Evolutionary conservation across 176 grass and related monocot genomes (phyloP), one percentile per base, ranked within the genome.

Genomic region (Musa schizocarpa): DNA sequence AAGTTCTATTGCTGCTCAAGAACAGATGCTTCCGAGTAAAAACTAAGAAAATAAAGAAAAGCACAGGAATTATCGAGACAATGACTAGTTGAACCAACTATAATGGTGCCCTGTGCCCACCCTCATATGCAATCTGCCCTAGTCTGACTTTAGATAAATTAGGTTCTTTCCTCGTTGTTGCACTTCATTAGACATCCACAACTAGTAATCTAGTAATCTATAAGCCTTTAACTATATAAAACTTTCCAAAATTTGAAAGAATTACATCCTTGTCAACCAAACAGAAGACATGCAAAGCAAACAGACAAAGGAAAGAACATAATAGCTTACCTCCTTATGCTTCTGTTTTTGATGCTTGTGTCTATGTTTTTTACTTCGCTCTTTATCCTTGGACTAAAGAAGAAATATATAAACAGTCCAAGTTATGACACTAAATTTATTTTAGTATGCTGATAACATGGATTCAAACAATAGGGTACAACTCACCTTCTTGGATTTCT

Each of bases 311-410:
- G 34, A 65, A 76, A 84, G 22, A 86, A 83, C 12, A 53, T 74
- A 63, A 75, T 72, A 69, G 26, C 77, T 78, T 86, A 92, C 90
- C 90, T 84, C 90, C 76, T 77, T 92, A 55, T 82, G 79, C 61
- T 75, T 92, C 68, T 63, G 78, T 53, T 82, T 92, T 69, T 86
- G 83, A 29, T 77, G 84, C 79, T 84, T 92, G 76, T 80, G 76
- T 26, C 79, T 87, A 57, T 73, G 80, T 68, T 83, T 79, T 71
- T 84, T 89, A 73, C 81, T 89, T 73, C 79, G 65, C 9, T 86
- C 90, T 78, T 79, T 84, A 52, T 92, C 86, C 81, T 82, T 86
- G 68, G 77, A 79, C 86, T 89, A 68, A 54, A 11, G 75, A 16
- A 67, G 29, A 49, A 82, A 13, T 20, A 63, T 48, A 77, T 72